Base-by-base conservation (phyloP, 768 basidiomycete species). In the Pleurotus pulmonarius region DNA sequence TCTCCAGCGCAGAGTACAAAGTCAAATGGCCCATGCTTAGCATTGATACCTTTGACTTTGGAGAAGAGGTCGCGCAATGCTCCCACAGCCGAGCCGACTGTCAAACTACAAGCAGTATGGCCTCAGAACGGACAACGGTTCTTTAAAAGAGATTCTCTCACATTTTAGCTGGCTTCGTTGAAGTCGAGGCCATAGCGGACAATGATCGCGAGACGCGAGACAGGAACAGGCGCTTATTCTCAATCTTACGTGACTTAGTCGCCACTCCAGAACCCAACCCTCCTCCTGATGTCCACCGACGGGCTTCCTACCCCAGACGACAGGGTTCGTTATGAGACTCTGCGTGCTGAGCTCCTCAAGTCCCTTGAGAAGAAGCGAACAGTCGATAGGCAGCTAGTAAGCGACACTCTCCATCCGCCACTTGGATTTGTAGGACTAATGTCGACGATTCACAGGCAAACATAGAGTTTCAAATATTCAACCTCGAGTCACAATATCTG, bases 21-120 rank as follows among this genome's bases (percentile, higher is more conserved):
- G 65, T 93, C 90, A 67, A 98, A 98, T 67, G 90, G 91, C 59
- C 94, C 94, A 70, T 97, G 91, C 73, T 96, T 97, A 54, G 84
- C 78, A 73, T 98, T 86, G 61, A 97, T 92, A 25, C 83, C 73
- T 58, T 83, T 86, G 63, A 98, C 81, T 76, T 94, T 97, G 56
- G 81, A 69, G 64, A 92, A 87, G 25, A 95, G 76, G n/a, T 83
- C 80, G 29, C 77, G 71, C 65, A 97, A 83, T 1, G 83, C 81
- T 24, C 94, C 94, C 34, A 77, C 72, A 5, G 90, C 85, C 49
- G 94, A 85, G 13, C 94, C 94, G 44, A 95, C 85, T 4, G 90
- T 86, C 55, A 97, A 75, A 40, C 82, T 82, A 57, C 58, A 62
- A 25, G 47, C 4, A 45, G 56, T n/a, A 60, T 1, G 16, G 48